phyloP scores from a whole-genome alignment of 495 filamentous ascomycete species.

The Neurospora tetraspora region DNA sequence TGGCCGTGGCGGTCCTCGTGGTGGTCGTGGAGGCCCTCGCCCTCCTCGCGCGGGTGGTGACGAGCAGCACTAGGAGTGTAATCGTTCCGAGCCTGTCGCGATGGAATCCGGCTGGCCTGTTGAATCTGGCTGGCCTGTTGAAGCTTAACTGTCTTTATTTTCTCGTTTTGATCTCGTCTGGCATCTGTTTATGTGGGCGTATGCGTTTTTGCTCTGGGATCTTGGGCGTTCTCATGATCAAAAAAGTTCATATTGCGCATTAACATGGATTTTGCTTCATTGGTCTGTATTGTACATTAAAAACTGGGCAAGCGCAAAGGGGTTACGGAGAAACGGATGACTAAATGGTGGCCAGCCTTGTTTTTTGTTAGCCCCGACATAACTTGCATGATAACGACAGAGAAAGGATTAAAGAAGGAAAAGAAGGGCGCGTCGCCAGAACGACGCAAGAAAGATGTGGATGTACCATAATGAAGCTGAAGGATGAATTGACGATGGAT shows the following conservation, averaged over 20 bases:
- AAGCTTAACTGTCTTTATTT: slow-evolving; percentile 1
- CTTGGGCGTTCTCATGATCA: slow-evolving; percentile 13
- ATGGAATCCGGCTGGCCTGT: not conserved
- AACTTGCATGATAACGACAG: not conserved
- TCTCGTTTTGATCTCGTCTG: slow-evolving; percentile 10
- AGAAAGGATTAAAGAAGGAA: not conserved
- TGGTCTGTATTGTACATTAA: slow-evolving; percentile 10
- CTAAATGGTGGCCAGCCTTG: not conserved
- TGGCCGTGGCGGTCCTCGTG: slow-evolving; percentile 32
- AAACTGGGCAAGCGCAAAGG: not conserved
- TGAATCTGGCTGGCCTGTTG: not conserved
- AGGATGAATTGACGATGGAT: not conserved
- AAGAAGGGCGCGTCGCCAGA: not conserved
- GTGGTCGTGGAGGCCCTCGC: slow-evolving; percentile 18
- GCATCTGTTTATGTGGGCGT: slow-evolving; percentile 10
- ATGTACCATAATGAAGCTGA: not conserved
- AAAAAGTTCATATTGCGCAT: slow-evolving; percentile 10
- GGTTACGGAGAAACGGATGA: not conserved
- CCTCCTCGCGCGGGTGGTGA: slow-evolving; percentile 14
- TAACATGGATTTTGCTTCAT: slow-evolving; percentile 6
- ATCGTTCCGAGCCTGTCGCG: not conserved
- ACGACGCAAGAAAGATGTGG: not conserved
- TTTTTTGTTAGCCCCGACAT: not conserved
- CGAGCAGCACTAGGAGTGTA: slow-evolving; percentile 9
- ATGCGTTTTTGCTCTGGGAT: slow-evolving; percentile 8